Evolutionary conservation across 108 stramenopile genomes (phyloP).

Genomic region (Poteriospumella lacustris): DNA sequence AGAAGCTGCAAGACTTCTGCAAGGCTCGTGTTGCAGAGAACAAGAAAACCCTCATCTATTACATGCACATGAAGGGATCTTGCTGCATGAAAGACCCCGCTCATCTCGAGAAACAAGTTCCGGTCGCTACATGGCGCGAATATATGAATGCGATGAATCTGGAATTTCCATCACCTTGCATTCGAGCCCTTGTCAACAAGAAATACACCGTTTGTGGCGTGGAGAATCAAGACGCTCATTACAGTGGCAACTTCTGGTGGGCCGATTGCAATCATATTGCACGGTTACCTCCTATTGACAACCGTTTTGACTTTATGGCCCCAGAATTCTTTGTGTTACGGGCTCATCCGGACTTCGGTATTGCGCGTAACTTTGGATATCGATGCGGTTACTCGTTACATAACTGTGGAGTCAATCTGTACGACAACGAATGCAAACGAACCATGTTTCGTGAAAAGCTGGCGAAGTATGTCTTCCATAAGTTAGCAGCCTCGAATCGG

Average conservation of each 20-base stretch:
- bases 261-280: neutral
- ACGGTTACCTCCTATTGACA: neutral
- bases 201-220: neutral
- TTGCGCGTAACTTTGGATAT: neutral
- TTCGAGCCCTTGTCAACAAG: neutral
- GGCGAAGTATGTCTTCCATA: no score
- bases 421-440: no score
- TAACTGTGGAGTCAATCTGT: neutral
- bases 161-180: neutral
- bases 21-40: neutral
- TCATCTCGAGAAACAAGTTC: no score
- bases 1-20: neutral
- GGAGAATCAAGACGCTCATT: neutral
- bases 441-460: no score
- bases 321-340: neutral
- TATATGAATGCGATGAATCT: neutral
- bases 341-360: neutral
- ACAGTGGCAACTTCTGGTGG: neutral
- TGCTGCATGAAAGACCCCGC: neutral
- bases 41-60: neutral
- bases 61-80: neutral
- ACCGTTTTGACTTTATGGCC: neutral
- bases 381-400: neutral
- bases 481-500: no score
- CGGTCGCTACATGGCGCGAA: neutral